Percentiles rank a stretch among this genome's conserved stretches.
Evolutionary conservation across 2,329 filamentous ascomycete genomes (phyloP).

Genomic region (Bipolaris gigantea): DNA sequence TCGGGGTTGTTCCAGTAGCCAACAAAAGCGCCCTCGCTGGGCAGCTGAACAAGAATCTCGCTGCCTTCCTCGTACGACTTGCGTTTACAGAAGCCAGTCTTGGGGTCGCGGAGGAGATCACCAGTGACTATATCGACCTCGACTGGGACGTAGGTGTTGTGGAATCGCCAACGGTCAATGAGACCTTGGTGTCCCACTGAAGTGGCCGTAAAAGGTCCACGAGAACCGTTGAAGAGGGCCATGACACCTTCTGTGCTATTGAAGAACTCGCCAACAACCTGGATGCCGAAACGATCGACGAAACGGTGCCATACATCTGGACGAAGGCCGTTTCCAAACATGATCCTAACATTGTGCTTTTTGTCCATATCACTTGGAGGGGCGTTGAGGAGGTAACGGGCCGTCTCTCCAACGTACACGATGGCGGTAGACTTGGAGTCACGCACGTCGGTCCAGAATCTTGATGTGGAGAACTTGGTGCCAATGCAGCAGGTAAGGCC

Average conservation of each 20-base stretch:
- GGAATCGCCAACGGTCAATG: conserved; percentile 57
- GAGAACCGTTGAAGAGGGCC: conserved; percentile 60
- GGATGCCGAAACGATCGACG: conserved; percentile 64
- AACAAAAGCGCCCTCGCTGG: conserved; percentile 61
- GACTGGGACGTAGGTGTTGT: conserved; percentile 65
- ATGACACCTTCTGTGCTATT: conserved; percentile 75
- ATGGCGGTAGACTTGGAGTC: conserved; percentile 70
- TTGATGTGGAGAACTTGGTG: conserved; percentile 67
- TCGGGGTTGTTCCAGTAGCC: conserved; percentile 71
- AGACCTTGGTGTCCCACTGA: conserved; percentile 73
- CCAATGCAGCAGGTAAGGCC: conserved; percentile 64
- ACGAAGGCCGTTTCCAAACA: conserved; percentile 68
- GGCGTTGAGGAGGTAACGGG: conserved; percentile 71
- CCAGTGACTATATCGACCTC: conserved; percentile 69
- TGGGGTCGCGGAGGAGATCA: conserved; percentile 65
- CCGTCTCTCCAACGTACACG: conserved; percentile 77
- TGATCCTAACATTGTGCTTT: conserved; percentile 60
- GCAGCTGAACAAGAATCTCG: conserved; percentile 71
- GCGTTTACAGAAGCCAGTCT: conserved; percentile 68
- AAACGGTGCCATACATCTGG: conserved; percentile 71
- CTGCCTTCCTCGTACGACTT: conserved; percentile 68
- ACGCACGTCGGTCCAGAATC: conserved; percentile 73
- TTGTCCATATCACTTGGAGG: conserved; percentile 65
- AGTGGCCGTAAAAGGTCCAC: conserved; percentile 63
- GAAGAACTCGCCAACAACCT: conserved; percentile 72